A percentile compares a stretch with the other conserved stretches of the same genome.
These are phyloP conservation scores for Sphaerobolus stellatus DNA, from an alignment of 1,284 basidiomycete genomes.

Conservation along the genomic window DNA sequence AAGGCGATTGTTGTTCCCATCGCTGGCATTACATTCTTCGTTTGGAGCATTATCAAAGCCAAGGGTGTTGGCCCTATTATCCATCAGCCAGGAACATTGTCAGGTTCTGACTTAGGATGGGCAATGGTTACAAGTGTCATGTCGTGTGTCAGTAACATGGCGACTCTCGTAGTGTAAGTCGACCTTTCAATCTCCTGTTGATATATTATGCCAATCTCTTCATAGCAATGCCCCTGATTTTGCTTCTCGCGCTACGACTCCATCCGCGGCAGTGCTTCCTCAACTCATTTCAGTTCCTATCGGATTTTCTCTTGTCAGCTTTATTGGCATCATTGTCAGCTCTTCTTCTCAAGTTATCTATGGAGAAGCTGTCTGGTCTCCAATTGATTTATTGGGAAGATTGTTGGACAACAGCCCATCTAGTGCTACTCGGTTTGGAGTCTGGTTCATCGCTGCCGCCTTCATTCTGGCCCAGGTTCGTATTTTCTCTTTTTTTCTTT, in stretches of 20 bases:
- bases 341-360: slow-evolving; percentile 78
- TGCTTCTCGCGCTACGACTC: slow-evolving; percentile 68
- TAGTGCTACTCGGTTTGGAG: slow-evolving; percentile 61
- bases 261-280: slow-evolving; percentile 67
- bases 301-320: slow-evolving; percentile 74
- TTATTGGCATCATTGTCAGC: slow-evolving; percentile 83
- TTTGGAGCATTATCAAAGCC: slow-evolving; percentile 79
- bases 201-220: slow-evolving; percentile 12
- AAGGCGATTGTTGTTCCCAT: slow-evolving; percentile 75
- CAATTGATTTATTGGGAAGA: slow-evolving; percentile 67
- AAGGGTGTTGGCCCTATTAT: slow-evolving; percentile 82
- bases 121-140: slow-evolving; percentile 76
- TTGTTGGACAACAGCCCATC: slow-evolving; percentile 69
- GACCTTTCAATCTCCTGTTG: background rate
- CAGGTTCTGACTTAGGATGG: slow-evolving; percentile 75
- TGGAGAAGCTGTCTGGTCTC: slow-evolving; percentile 78
- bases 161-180: slow-evolving; percentile 65
- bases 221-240: slow-evolving; percentile 75
- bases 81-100: slow-evolving; percentile 61
- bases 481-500: slow-evolving; percentile 2
- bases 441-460: slow-evolving; percentile 74
- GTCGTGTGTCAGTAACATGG: slow-evolving; percentile 80
- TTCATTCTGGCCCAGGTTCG: slow-evolving; percentile 72
- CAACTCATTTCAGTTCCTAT: slow-evolving; percentile 75
- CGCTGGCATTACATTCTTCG: slow-evolving; percentile 76